These are phyloP conservation scores for Alternaria triticimaculans DNA, from an alignment of 2,329 filamentous ascomycete species.

Conservation along the genomic window DNA sequence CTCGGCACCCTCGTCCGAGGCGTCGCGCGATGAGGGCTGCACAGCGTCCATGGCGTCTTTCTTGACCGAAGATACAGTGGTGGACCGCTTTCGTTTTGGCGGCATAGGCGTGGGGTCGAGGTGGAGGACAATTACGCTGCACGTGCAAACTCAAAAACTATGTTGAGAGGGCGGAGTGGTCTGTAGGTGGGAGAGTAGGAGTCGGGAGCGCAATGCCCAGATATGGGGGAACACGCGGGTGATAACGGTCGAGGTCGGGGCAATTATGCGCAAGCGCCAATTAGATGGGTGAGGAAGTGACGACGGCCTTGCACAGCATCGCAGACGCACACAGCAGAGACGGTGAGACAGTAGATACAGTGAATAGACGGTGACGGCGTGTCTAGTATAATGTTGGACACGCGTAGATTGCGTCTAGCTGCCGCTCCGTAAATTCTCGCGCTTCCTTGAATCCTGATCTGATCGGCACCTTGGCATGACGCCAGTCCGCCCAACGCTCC, in stretches of 20 bases:
- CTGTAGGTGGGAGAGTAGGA: neutral
- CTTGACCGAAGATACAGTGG: constrained; percentile 58
- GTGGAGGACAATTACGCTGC: neutral
- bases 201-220: constrained; percentile 2
- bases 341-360: neutral
- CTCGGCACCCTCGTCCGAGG: constrained; percentile 80
- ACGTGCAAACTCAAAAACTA: neutral
- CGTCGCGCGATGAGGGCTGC: constrained; percentile 79
- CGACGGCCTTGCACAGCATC: constrained; percentile 2
- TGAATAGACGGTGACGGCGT: neutral
- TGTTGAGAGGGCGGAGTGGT: neutral
- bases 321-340: neutral
- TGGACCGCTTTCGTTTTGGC: constrained; percentile 81
- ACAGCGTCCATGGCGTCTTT: constrained; percentile 64
- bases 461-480: constrained; percentile 34
- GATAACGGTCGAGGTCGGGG: constrained; percentile 11
- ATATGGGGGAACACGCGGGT: constrained; percentile 19
- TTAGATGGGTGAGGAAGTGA: constrained; percentile 6
- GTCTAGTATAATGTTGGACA: constrained; percentile 21
- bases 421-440: constrained; percentile 30
- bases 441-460: constrained; percentile 34
- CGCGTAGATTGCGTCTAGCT: constrained; percentile 19
- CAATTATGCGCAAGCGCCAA: constrained; percentile 12
- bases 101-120: constrained; percentile 37
- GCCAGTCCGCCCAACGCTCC: constrained; percentile 23